Conservation (phyloP, 768 basidiomycete species). For the Chalciporus chontae region DNA sequence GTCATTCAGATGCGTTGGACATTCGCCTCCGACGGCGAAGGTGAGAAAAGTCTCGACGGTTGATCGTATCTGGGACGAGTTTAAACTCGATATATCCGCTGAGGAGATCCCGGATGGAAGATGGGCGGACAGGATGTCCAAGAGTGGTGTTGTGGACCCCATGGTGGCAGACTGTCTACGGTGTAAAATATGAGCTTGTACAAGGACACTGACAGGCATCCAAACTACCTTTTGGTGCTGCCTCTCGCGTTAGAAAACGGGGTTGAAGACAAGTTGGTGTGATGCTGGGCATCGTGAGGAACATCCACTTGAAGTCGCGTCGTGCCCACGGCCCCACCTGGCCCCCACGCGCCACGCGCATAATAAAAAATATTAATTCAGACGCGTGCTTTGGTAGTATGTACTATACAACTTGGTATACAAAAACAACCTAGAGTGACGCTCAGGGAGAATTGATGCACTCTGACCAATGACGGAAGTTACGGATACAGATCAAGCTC, state of each 20-base stretch:
- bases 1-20: conserved; percentile 15
- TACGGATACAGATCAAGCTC: background rate
- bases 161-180: background rate
- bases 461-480: too few species aligned
- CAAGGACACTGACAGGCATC: background rate
- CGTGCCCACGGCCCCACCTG: too few species aligned
- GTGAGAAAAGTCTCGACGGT: conserved; percentile 25
- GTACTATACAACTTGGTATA: too few species aligned
- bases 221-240: background rate
- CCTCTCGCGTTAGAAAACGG: background rate
- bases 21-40: conserved; percentile 30
- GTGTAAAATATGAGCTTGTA: background rate
- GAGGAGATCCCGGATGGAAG: conserved; percentile 15
- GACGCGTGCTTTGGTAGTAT: background rate
- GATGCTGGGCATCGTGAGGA: background rate
- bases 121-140: conserved; percentile 20
- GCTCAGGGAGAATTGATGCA: too few species aligned
- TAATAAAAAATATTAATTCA: too few species aligned
- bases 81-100: conserved; percentile 3
- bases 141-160: conserved; percentile 22
- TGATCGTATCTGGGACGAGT: conserved; percentile 2
- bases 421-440: too few species aligned
- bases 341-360: background rate
- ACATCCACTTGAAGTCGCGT: background rate
- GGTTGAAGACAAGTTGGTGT: background rate